phyloP scores from a whole-genome alignment of 768 basidiomycete species.

The Epithele typhae region DNA sequence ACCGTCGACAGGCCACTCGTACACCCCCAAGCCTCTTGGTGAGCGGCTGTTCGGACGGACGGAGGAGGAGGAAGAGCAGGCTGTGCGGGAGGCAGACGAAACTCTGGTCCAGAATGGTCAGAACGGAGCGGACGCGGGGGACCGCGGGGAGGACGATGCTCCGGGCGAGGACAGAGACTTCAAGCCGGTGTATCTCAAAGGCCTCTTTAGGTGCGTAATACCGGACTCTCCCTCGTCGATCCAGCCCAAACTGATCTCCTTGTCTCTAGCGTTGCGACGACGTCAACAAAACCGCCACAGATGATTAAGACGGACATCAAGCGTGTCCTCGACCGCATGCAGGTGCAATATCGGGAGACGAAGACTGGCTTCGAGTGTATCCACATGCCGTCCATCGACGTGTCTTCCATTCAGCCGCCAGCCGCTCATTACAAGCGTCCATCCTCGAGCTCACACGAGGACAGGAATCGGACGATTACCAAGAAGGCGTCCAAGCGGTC shows the following conservation, averaged over 20 bases:
- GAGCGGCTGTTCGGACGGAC: conserved; percentile 50
- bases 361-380: conserved; percentile 95
- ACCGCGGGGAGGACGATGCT: conserved; percentile 21
- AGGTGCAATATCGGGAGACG: conserved; percentile 89
- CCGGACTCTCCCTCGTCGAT: too few species aligned
- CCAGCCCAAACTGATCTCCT: background rate
- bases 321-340: conserved; percentile 88
- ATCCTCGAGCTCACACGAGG: conserved; percentile 51
- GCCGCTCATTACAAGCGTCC: conserved; percentile 38
- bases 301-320: conserved; percentile 82
- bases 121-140: conserved; percentile 35
- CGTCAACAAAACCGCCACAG: conserved; percentile 81
- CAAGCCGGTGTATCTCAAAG: conserved; percentile 95
- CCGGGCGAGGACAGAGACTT: conserved; percentile 70
- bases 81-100: conserved; percentile 39
- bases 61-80: conserved; percentile 39
- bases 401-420: conserved; percentile 58
- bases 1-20: conserved; percentile 63
- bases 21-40: conserved; percentile 24
- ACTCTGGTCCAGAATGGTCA: conserved; percentile 30
- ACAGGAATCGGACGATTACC: conserved; percentile 48
- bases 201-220: conserved; percentile 72
- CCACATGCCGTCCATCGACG: conserved; percentile 89
- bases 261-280: conserved; percentile 78
- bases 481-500: conserved; percentile 79